Conservation (phyloP, 1,284 basidiomycete species). For the Schizophyllum amplum region DNA sequence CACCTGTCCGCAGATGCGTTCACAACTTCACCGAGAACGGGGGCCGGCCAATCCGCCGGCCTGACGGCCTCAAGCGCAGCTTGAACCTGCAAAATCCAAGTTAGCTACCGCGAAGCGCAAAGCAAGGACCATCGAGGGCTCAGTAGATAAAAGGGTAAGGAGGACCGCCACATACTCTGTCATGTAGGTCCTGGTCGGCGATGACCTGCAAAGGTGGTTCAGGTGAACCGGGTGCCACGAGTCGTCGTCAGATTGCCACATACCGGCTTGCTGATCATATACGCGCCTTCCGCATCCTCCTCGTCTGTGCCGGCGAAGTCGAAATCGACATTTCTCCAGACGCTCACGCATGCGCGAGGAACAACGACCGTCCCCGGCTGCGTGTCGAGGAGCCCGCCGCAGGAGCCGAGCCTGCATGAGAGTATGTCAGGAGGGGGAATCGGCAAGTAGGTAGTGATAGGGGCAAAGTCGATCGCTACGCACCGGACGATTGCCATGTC, state of each 20-base stretch:
- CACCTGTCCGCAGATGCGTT: slow-evolving; percentile 78
- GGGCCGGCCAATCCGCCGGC: slow-evolving; percentile 26
- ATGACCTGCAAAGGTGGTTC: slow-evolving; percentile 29
- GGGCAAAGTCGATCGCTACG: too few relatives aligned
- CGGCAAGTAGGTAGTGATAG: slow-evolving; percentile 2
- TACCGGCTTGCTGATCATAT: slow-evolving; percentile 66
- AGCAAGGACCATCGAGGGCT: too few relatives aligned
- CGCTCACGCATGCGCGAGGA: slow-evolving; percentile 57
- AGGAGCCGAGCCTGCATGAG: slow-evolving; percentile 59
- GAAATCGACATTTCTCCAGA: slow-evolving; percentile 74
- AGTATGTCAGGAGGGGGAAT: slow-evolving; percentile 7
- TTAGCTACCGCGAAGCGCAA: neutral
- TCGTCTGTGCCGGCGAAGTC: slow-evolving; percentile 46
- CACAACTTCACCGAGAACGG: slow-evolving; percentile 39
- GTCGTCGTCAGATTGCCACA: slow-evolving; percentile 15
- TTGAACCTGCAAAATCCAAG: slow-evolving; percentile 30
- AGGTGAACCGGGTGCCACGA: slow-evolving; percentile 5
- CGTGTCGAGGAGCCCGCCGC: slow-evolving; percentile 65
- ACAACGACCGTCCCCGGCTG: slow-evolving; percentile 70
- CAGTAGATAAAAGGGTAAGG: neutral
- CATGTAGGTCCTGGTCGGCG: slow-evolving; percentile 47
- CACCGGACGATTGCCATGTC: slow-evolving; percentile 75
- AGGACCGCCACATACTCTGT: slow-evolving; percentile 27
- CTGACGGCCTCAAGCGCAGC: slow-evolving; percentile 37
- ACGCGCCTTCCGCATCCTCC: slow-evolving; percentile 38